phyloP scores from a whole-genome alignment of 2,329 filamentous ascomycete genomes.

The Cercospora janseana region DNA sequence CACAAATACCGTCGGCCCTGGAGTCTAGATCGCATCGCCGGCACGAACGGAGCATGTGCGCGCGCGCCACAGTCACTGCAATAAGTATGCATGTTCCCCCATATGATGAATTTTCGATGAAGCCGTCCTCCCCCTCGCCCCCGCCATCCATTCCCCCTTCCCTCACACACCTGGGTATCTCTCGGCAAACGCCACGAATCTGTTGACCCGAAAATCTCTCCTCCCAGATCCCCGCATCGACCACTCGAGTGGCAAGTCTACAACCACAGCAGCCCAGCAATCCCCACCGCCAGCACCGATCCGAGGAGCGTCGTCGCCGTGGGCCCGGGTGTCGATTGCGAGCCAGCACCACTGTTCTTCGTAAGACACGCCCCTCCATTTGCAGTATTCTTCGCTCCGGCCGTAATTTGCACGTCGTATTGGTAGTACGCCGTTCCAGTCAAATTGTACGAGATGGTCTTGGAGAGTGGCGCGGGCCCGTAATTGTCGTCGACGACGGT shows the following conservation, averaged over 20 bases:
- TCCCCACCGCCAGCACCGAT: background rate
- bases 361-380: constrained; percentile 22
- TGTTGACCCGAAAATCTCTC: background rate
- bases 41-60: too few relatives aligned
- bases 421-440: constrained; percentile 26
- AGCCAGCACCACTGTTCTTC: constrained; percentile 10
- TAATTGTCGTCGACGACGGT: constrained; percentile 24
- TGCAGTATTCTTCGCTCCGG: constrained; percentile 22
- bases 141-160: too few relatives aligned
- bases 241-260: background rate
- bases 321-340: background rate
- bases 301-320: background rate
- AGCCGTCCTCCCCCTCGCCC: too few relatives aligned
- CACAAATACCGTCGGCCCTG: too few relatives aligned
- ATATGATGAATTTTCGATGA: too few relatives aligned
- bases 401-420: constrained; percentile 26
- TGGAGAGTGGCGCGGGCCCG: constrained; percentile 19
- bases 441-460: constrained; percentile 26
- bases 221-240: background rate
- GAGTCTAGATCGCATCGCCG: too few relatives aligned
- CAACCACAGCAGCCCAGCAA: constrained; percentile 3
- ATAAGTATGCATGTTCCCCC: too few relatives aligned
- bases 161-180: too few relatives aligned
- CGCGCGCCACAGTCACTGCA: too few relatives aligned
- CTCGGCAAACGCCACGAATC: too few relatives aligned